Percentiles rank a stretch among this genome's conserved stretches.
Evolutionary conservation across 257 asterid genomes (phyloP).

Genomic region (Lycium barbarum): DNA sequence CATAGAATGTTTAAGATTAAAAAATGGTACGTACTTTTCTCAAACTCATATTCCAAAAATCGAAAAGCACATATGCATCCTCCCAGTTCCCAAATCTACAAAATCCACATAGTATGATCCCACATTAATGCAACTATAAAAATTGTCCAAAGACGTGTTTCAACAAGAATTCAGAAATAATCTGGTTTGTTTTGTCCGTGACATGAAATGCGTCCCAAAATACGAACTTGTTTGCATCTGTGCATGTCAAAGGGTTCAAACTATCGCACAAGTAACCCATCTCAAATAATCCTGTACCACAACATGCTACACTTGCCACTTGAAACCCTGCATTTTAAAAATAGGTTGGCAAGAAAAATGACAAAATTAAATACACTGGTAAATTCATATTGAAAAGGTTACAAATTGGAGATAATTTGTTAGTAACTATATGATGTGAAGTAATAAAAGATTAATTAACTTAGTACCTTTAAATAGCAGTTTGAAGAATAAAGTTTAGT

Average conservation of each 20-base stretch:
- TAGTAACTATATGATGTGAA: not conserved
- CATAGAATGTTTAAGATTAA: too few species aligned
- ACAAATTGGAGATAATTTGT: too few species aligned
- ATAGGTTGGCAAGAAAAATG: not conserved
- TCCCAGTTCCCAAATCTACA: too few species aligned
- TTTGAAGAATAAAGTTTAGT: not conserved
- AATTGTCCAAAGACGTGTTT: constrained; percentile 52
- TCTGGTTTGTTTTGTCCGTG: constrained; percentile 63
- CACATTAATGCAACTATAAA: constrained; percentile 23
- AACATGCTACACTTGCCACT: constrained; percentile 72
- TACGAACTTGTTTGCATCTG: constrained; percentile 75
- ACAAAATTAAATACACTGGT: not conserved
- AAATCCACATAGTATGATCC: not conserved
- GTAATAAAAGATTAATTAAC: not conserved
- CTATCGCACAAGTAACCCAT: constrained; percentile 80
- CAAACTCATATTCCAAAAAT: not conserved
- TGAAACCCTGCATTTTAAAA: constrained; percentile 61
- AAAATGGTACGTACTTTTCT: not conserved
- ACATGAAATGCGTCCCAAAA: constrained; percentile 98
- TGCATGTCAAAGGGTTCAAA: constrained; percentile 79
- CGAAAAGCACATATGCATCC: not conserved
- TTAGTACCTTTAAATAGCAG: not conserved
- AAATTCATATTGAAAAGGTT: not conserved
- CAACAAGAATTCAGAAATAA: constrained; percentile 57
- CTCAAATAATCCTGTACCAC: constrained; percentile 88